Conservation (phyloP, 371 early-diverging fungal genomes). For the Mortierella sp. region DNA sequence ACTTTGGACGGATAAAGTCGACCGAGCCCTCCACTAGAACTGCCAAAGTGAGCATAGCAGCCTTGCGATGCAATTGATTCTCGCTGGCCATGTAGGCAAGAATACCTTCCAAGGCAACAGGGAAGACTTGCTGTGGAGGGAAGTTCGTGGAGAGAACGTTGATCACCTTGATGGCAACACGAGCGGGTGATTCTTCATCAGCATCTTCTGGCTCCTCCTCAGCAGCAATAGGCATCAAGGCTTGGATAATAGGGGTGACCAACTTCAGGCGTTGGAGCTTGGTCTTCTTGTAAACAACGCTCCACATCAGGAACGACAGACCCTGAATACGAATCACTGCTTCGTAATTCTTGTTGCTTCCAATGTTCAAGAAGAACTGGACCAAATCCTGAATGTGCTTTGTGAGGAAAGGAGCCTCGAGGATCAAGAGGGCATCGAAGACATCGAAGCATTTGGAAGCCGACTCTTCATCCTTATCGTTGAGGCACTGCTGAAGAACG, state of each 20-base stretch:
- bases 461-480: slow-evolving; percentile 74
- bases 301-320: slow-evolving; percentile 87
- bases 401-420: slow-evolving; percentile 83
- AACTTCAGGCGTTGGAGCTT: slow-evolving; percentile 85
- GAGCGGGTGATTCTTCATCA: slow-evolving; percentile 87
- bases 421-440: slow-evolving; percentile 78
- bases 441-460: slow-evolving; percentile 86
- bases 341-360: slow-evolving; percentile 70
- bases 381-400: slow-evolving; percentile 82
- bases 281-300: slow-evolving; percentile 81
- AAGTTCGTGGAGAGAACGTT: slow-evolving; percentile 83
- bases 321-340: slow-evolving; percentile 82
- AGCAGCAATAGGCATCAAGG: slow-evolving; percentile 83
- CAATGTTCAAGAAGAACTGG: slow-evolving; percentile 79
- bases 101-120: slow-evolving; percentile 76
- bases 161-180: slow-evolving; percentile 76
- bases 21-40: slow-evolving; percentile 87
- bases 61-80: slow-evolving; percentile 80
- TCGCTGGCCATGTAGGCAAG: slow-evolving; percentile 79
- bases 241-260: slow-evolving; percentile 77
- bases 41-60: slow-evolving; percentile 89
- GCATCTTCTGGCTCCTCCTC: slow-evolving; percentile 88
- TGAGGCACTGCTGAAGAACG: slow-evolving; percentile 80
- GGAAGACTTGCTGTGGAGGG: slow-evolving; percentile 90
- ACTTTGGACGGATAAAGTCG: slow-evolving; percentile 79